Base-by-base conservation (phyloP, 108 stramenopile species). In the Fistulifera solaris region DNA sequence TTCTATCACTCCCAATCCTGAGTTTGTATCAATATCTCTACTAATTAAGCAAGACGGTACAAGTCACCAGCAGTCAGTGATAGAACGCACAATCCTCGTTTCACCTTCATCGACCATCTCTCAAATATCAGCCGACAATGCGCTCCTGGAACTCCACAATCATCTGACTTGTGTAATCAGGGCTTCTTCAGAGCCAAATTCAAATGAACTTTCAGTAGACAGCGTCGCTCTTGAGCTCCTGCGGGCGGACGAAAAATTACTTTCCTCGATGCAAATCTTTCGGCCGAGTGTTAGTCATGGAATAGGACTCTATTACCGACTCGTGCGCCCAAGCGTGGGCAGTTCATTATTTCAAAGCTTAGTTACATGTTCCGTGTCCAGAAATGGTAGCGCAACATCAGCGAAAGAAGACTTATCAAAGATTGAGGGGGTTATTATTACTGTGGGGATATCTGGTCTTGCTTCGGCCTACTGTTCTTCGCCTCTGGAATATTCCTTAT, bases 1-100 rank as follows among this genome's bases (percentile, higher is more conserved):
- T 15, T 40, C 57, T 27, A 61, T 62, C n/a, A 22, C 54, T 14
- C 61, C 74, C 27, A 38, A 58, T 25, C 65, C 65, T 14, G 64
- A 76, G 61, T 76, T 70, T 52, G 61, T 61, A 10, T 70, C 74
- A 4, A 28, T 76, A 13, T 70, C 65, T 4, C 21, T 76, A 16
- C 19, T 70, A 12, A 21, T 43, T 63, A 10, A 59, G 55, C 25
- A 44, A 25, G 63, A 68, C 17, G 15, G 8, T 16, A 16, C 15
- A 48, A 58, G 27, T 40, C 42, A 28, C 22, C 46, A 8, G 65
- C 40, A 52, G 28, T 48, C 13, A 47, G 39, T 38, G 27, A 54
- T 24, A 27, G 23, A 57, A 40, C 53, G 66, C 45, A 51, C 55
- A n/a, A 61, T 64, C 14, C 74, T 68, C 10, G 27, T 76, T 6